A percentile compares a stretch with the other conserved stretches of the same genome.
phyloP scores from a whole-genome alignment of 441 rosid genomes.

The Euphorbia corollata region DNA sequence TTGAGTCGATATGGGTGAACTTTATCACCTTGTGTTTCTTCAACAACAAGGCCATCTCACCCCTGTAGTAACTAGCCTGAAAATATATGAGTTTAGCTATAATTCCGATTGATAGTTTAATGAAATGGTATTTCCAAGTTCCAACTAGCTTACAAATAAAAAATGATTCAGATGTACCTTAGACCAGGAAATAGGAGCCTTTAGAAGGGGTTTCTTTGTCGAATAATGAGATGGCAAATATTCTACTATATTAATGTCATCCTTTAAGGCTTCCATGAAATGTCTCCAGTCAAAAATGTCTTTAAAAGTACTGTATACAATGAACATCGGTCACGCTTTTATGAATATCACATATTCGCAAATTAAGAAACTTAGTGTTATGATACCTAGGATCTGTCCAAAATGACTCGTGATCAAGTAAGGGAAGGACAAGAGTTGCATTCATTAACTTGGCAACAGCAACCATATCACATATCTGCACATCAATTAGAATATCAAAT shows the following conservation, averaged over 20 bases:
- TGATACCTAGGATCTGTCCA: slow-evolving; percentile 93
- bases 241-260: slow-evolving; percentile 67
- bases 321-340: background rate
- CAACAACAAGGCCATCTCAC: slow-evolving; percentile 49
- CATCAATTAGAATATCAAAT: slow-evolving; percentile 3
- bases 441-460: slow-evolving; percentile 92
- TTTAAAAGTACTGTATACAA: slow-evolving; percentile 57
- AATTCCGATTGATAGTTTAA: slow-evolving; percentile 14
- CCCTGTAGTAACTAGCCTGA: slow-evolving; percentile 92
- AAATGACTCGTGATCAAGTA: slow-evolving; percentile 80
- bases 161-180: slow-evolving; percentile 38
- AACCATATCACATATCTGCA: slow-evolving; percentile 94
- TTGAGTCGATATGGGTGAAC: slow-evolving; percentile 82
- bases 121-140: background rate
- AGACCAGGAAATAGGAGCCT: slow-evolving; percentile 98
- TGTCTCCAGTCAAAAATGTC: slow-evolving; percentile 93
- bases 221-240: slow-evolving; percentile 55
- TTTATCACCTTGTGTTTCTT: slow-evolving; percentile 72
- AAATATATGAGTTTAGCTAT: slow-evolving; percentile 22
- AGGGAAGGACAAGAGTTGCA: slow-evolving; percentile 91
- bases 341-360: background rate
- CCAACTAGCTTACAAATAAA: background rate
- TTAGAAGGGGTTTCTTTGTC: slow-evolving; percentile 49
- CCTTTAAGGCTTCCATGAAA: slow-evolving; percentile 61
- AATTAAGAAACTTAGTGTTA: background rate